Evolutionary conservation across 352 stramenopile genomes (phyloP).

Genomic region (Pythium pectinolyticum): DNA sequence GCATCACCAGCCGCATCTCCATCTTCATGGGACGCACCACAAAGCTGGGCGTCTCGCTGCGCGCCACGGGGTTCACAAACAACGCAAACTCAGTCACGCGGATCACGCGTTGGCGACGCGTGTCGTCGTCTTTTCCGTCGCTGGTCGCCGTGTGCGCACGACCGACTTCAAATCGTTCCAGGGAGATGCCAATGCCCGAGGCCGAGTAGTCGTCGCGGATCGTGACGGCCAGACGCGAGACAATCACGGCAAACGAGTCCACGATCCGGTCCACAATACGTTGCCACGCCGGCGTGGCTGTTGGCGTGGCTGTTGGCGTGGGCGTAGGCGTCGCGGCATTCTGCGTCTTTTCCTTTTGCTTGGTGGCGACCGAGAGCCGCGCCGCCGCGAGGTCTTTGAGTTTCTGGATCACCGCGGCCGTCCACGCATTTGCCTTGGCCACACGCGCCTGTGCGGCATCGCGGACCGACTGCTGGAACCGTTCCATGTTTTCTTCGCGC

Average conservation of each 20-base stretch:
- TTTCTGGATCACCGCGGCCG: slow-evolving; percentile 54
- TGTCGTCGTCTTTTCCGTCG: slow-evolving; percentile 14
- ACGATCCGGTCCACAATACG: slow-evolving; percentile 59
- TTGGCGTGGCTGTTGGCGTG: slow-evolving; percentile 3
- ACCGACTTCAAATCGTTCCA: slow-evolving; percentile 65
- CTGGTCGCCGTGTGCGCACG: slow-evolving; percentile 23
- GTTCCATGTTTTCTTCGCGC: slow-evolving; percentile 58
- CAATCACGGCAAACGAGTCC: slow-evolving; percentile 64
- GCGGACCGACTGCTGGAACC: slow-evolving; percentile 53
- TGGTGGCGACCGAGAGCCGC: slow-evolving; percentile 33
- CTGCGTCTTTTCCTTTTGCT: slow-evolving; percentile 12
- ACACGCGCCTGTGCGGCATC: slow-evolving; percentile 53
- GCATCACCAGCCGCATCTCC: slow-evolving; percentile 61
- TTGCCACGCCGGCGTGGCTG: slow-evolving; percentile 52
- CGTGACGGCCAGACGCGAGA: slow-evolving; percentile 49
- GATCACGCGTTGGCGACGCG: slow-evolving; percentile 47
- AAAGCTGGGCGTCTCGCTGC: slow-evolving; percentile 35
- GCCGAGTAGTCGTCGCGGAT: slow-evolving; percentile 64
- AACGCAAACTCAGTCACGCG: slow-evolving; percentile 66
- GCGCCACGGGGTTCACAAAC: slow-evolving; percentile 54
- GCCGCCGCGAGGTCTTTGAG: slow-evolving; percentile 51
- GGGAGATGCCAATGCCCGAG: slow-evolving; percentile 49
- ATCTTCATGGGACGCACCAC: slow-evolving; percentile 56
- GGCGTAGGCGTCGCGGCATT: neutral
- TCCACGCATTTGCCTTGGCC: slow-evolving; percentile 58